A percentile compares a stretch with the other conserved stretches of the same genome.
Conservation (phyloP, 805 yeast genomes). For the Deakozyma indianensis region DNA sequence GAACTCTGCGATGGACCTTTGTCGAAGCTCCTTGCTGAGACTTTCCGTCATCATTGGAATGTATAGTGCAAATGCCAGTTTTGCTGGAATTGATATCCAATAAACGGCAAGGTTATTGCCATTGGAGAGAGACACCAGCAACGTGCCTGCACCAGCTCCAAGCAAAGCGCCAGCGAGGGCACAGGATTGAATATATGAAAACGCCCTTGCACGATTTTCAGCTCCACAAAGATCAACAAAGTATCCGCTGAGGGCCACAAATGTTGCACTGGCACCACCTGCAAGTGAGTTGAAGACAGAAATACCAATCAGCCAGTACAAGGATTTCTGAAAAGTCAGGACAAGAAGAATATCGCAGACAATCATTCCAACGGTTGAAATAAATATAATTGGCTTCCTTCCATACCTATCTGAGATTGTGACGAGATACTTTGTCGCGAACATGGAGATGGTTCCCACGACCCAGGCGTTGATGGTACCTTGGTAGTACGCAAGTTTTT, state of each 20-base stretch:
- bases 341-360: neutral
- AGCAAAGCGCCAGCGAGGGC: neutral
- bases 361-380: neutral
- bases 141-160: neutral
- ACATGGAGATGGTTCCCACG: neutral
- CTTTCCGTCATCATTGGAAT: neutral
- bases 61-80: neutral
- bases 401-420: neutral
- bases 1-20: neutral
- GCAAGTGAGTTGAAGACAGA: neutral
- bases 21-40: neutral
- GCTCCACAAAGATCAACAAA: neutral
- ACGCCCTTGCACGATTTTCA: neutral
- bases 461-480: neutral
- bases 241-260: neutral
- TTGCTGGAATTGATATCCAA: neutral
- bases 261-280: neutral
- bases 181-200: conserved; percentile 1
- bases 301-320: neutral
- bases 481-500: neutral
- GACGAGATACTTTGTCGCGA: neutral
- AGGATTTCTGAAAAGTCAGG: neutral
- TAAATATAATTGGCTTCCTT: neutral
- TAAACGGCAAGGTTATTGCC: neutral
- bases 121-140: neutral